Evolutionary conservation across 495 filamentous ascomycete genomes (phyloP), one percentile per base, ranked within the genome.

Genomic region (Talaromyces nanjingensis): DNA sequence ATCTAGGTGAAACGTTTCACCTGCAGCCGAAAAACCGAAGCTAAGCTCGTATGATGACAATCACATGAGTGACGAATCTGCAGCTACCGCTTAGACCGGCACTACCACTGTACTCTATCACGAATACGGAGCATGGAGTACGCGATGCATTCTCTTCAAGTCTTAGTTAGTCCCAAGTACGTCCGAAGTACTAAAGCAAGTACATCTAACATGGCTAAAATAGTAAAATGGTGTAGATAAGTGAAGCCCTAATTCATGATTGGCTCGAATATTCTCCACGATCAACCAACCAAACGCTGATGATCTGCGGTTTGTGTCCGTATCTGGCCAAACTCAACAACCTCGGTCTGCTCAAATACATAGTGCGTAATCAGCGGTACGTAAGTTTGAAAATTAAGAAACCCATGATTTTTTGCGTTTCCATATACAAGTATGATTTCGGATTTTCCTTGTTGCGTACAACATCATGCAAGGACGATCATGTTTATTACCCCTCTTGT

Each of bases 391-490:
- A 42, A 16, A 42, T 11, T n/a, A 42, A n/a, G n/a, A 1, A 9
- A 16, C 16, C 37, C 37, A 42, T 16, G 14, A 42, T 16, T 16
- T 16, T 42, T 42, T 42, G 37, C 37, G 37, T 42, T 31, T 37
- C 33, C n/a, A n/a, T n/a, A n/a, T n/a, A n/a, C n/a, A n/a, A n/a
- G n/a, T 37, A 34, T 34, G 6, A 8, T 37, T 37, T 37, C 9
- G 11, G 33, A 37, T 12, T 37, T 37, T 11, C 33, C 33, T 42
- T 42, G 2, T 24, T 24, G 22, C 22, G 22, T 24, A 2, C 4
- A 49, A 49, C 45, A 49, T 56, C 53, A 56, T 56, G 53, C 53
- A 56, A 56, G 53, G 53, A 56, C 18, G 53, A 56, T 56, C 53
- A 56, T 56, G 27, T 29, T 56, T 27, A 29, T 49, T 49, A 49